A percentile compares a stretch with the other conserved stretches of the same genome.
Conservation (phyloP, 2,329 filamentous ascomycete genomes). For the Didymosphaeria variabile region DNA sequence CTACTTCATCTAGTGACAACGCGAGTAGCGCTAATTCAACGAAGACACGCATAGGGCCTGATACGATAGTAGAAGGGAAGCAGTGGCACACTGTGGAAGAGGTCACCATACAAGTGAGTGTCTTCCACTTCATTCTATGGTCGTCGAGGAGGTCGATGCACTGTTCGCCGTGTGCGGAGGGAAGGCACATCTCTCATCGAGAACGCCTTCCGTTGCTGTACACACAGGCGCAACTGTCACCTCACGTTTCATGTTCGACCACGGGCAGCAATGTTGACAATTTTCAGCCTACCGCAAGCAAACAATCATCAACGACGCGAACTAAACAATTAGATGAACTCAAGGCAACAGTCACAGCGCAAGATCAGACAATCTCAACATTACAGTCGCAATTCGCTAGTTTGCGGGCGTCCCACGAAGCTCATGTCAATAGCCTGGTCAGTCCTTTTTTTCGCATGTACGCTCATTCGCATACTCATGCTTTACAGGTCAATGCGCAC, state of each 20-base stretch:
- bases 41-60: slow-evolving; percentile 28
- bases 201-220: not conserved
- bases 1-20: slow-evolving; percentile 25
- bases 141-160: too few relatives aligned
- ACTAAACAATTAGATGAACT: slow-evolving; percentile 38
- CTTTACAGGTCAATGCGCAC: slow-evolving; percentile 43
- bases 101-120: slow-evolving; percentile 39
- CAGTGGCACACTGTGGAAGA: slow-evolving; percentile 22
- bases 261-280: slow-evolving; percentile 14
- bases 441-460: not conserved
- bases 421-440: slow-evolving; percentile 47
- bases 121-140: slow-evolving; percentile 25
- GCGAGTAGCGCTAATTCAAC: slow-evolving; percentile 29
- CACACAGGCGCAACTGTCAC: not conserved
- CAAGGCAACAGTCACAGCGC: slow-evolving; percentile 40
- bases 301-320: slow-evolving; percentile 25
- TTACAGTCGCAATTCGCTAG: slow-evolving; percentile 47
- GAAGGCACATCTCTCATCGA: not conserved
- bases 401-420: slow-evolving; percentile 51
- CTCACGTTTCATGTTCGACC: slow-evolving; percentile 1
- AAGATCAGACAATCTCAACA: slow-evolving; percentile 43
- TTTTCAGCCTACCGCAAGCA: slow-evolving; percentile 27
- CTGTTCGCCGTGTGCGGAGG: not conserved
- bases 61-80: slow-evolving; percentile 33
- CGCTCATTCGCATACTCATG: not conserved